Evolutionary conservation across 2,329 filamentous ascomycete genomes (phyloP), one percentile per base, ranked within the genome.

Genomic region (Xylariaceae sp.): DNA sequence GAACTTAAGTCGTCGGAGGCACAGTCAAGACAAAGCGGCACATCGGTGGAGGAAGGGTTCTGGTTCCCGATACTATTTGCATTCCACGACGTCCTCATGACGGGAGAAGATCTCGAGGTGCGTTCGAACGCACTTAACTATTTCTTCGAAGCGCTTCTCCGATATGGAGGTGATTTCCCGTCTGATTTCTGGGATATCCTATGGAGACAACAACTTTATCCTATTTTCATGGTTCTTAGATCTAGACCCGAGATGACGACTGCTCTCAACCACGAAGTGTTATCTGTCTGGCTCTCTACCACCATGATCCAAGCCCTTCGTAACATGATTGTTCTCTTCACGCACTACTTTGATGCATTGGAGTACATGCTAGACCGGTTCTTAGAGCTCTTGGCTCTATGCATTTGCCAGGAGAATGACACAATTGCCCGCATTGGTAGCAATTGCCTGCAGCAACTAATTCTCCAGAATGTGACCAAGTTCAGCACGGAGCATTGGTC

Each of bases 291-390:
- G 94, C 81, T 99, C 23, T 97, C 94, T 0, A 99, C 94, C 0
- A 99, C 94, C 7, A 97, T 99, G 90, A 99, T 99, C 47, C 94
- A 99, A 73, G 94, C 94, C 1, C 79, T 99, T 57, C 88, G 94
- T 60, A 97, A 97, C 75, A 96, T 99, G 90, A 97, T 99, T 68
- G 93, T 91, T 0, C 83, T 99, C 23, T 99, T 99, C 74, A 99
- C 95, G 0, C 95, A 99, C 75, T 99, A 97, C 75, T 99, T 99
- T 65, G 90, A 95, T 60, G 87, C 92, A 0, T 78, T 99, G 8
- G 92, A 97, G 75, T 96, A 96, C 72, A 99, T 99, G 94, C 83
- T 99, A 15, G 92, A 97, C 73, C 84, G 94, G n/a, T 97, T 99
- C 73, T 77, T 99, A 44, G 93, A 97, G 73, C 83, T 99, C 17